Percentiles rank a stretch among this genome's conserved stretches.
Conservation (phyloP, 2,329 filamentous ascomycete species). For the Aspergillaceae sp. region DNA sequence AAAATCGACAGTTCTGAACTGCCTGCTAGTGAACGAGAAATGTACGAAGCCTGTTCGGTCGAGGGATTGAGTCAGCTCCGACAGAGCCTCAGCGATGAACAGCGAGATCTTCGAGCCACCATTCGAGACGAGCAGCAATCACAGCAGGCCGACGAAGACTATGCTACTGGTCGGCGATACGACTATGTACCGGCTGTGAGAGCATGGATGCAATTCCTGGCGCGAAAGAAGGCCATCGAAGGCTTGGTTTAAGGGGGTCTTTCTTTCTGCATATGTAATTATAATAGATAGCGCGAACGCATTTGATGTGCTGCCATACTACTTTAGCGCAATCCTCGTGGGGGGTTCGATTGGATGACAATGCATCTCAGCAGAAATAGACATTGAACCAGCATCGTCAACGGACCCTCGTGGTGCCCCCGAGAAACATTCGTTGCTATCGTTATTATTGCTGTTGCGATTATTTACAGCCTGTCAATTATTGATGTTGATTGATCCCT, state of each 20-base stretch:
- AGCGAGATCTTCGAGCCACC: constrained; percentile 24
- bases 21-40: constrained; percentile 12
- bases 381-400: too few relatives aligned
- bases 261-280: too few relatives aligned
- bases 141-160: constrained; percentile 30
- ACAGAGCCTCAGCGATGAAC: constrained; percentile 20
- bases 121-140: constrained; percentile 35
- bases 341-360: constrained; percentile 12
- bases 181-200: constrained; percentile 65
- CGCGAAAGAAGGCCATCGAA: constrained; percentile 54
- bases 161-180: constrained; percentile 37
- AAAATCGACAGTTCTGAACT: constrained; percentile 27
- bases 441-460: too few relatives aligned
- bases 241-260: constrained; percentile 9
- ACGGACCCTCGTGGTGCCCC: too few relatives aligned
- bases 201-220: constrained; percentile 60
- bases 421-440: too few relatives aligned
- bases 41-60: constrained; percentile 16
- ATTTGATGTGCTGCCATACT: background rate
- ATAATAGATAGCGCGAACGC: too few relatives aligned
- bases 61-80: constrained; percentile 24
- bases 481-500: too few relatives aligned
- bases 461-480: too few relatives aligned
- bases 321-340: background rate
- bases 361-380: background rate